Evolutionary conservation across 345 rosid genomes (phyloP).

Genomic region (Gossypium ekmanianum): DNA sequence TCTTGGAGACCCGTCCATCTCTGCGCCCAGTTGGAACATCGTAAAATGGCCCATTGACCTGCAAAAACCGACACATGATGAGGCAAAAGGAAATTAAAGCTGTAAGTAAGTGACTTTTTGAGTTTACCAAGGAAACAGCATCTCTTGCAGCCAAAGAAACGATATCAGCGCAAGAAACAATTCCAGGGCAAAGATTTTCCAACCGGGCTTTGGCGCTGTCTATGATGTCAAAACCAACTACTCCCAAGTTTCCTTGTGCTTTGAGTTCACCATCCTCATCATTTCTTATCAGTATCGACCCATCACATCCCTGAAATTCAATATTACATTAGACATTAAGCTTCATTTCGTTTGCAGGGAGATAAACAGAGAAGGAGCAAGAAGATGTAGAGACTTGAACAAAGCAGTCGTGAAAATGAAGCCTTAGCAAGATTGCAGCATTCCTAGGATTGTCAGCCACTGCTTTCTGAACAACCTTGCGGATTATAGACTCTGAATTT

Average conservation of each 20-base stretch:
- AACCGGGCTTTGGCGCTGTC: conserved; percentile 44
- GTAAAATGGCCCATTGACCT: conserved; percentile 48
- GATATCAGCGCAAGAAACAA: conserved; percentile 63
- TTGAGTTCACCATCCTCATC: conserved; percentile 34
- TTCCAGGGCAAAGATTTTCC: conserved; percentile 49
- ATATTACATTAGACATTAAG: not conserved
- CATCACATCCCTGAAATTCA: conserved; percentile 59
- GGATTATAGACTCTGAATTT: conserved; percentile 40
- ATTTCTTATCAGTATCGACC: conserved; percentile 43
- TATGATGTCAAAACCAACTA: conserved; percentile 42
- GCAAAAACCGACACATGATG: not conserved
- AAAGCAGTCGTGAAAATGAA: conserved; percentile 72
- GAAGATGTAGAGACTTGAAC: conserved; percentile 38
- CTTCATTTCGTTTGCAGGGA: not conserved
- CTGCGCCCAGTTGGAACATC: conserved; percentile 60
- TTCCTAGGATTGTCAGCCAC: conserved; percentile 31
- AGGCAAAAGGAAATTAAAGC: not conserved
- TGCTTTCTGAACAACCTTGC: conserved; percentile 28
- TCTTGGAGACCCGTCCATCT: conserved; percentile 49
- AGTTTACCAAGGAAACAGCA: conserved; percentile 41
- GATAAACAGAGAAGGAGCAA: not conserved
- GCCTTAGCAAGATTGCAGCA: conserved; percentile 50
- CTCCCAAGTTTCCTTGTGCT: conserved; percentile 35
- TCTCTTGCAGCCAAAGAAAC: conserved; percentile 64
- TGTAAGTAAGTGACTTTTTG: not conserved